A percentile compares a stretch with the other conserved stretches of the same genome.
Evolutionary conservation across 1,139 yeast genomes (phyloP).

Genomic region (Chernovozyma sophiae-reginae): DNA sequence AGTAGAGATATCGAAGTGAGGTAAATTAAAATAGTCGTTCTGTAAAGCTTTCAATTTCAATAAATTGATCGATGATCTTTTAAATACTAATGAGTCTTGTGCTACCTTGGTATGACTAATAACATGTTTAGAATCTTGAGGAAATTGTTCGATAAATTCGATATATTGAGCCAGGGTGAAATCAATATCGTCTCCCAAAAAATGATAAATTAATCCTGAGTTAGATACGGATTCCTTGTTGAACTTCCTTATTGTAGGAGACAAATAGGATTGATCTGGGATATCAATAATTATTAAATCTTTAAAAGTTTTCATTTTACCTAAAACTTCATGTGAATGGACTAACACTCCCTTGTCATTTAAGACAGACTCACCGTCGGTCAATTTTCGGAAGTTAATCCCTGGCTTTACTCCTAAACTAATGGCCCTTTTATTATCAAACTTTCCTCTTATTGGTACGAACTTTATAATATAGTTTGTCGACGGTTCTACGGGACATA

Average conservation of each 20-base stretch:
- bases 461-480: slow-evolving; percentile 62
- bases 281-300: slow-evolving; percentile 70
- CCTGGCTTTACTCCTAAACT: slow-evolving; percentile 71
- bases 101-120: slow-evolving; percentile 66
- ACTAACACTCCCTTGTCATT: slow-evolving; percentile 58
- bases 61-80: slow-evolving; percentile 49
- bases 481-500: slow-evolving; percentile 23
- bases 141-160: slow-evolving; percentile 45
- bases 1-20: slow-evolving; percentile 24
- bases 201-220: slow-evolving; percentile 61
- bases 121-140: slow-evolving; percentile 51
- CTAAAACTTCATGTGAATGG: slow-evolving; percentile 70
- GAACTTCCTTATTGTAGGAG: slow-evolving; percentile 32
- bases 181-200: slow-evolving; percentile 63
- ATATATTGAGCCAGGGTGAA: slow-evolving; percentile 44
- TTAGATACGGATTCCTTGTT: slow-evolving; percentile 30
- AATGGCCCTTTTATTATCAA: slow-evolving; percentile 61
- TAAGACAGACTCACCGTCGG: slow-evolving; percentile 56
- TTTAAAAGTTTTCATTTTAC: slow-evolving; percentile 52
- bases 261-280: slow-evolving; percentile 54
- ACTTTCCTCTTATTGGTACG: slow-evolving; percentile 72
- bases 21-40: slow-evolving; percentile 49
- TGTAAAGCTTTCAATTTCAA: slow-evolving; percentile 56
- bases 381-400: slow-evolving; percentile 49
- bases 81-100: slow-evolving; percentile 57